Base-by-base conservation (phyloP, 805 yeast species). In the Nakazawaea ishiwadae region DNA sequence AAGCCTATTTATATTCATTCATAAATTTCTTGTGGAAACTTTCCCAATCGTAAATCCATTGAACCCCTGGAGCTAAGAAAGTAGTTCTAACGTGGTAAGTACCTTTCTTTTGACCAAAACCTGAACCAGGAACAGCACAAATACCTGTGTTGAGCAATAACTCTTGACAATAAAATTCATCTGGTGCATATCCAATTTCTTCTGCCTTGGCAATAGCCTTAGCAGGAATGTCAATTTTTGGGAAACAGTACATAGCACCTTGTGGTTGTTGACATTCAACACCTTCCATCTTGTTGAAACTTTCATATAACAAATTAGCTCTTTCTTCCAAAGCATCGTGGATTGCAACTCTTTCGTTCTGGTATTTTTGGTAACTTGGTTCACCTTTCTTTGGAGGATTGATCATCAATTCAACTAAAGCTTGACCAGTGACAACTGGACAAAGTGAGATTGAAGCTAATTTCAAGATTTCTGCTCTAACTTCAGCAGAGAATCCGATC, bases 201-300 rank as follows among this genome's bases (percentile, higher is more conserved):
- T 69, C 66, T 26, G 97, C 95, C 32, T 69, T 71, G 20, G 68
- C 68, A 37, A 77, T 67, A 11, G 88, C 89, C 49, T 72, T 73
- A 14, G 75, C 73, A 12, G 86, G 80, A 43, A 93, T 66, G 26
- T 75, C 60, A 44, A 93, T 65, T 48, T 68, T 73, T 35, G 99
- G 99, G 78, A 88, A 93, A 46, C 93, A 69, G 64, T 93, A 93
- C 99, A 93, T 91, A 31, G 99, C 97, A 51, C 99, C 99, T 68
- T 84, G 79, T 33, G 99, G 98, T 49, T 77, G 76, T 63, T 87
- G 88, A 62, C 97, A 90, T 19, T 74, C 63, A 37, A 93, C 83
- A 48, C 91, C 95, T 47, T 84, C 85, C 84, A 93, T 77, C 29
- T 72, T 58, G 41, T 69, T 62, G 65, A 93, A 91, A 0, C 96